Base-by-base conservation (phyloP, 2,329 filamentous ascomycete genomes). In the Alternaria brassicicola region DNA sequence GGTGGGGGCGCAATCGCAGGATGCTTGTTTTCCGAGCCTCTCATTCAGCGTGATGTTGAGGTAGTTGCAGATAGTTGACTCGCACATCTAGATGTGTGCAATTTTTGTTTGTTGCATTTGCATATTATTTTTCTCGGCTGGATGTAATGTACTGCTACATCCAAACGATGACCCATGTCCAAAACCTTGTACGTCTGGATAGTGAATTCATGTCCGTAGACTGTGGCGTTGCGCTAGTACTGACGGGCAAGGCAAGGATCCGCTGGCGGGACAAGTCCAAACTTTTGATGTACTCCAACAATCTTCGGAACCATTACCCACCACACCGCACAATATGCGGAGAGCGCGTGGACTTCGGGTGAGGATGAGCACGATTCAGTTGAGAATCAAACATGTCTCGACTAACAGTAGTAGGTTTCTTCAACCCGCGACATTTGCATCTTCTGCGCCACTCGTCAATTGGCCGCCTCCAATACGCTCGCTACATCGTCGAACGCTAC, bases 391-490 rank as follows among this genome's bases (percentile, higher is more conserved):
- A 43, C n/a, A 48, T 28, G 50, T 47, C 30, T 25, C n/a, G 26
- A 35, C 55, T 66, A 41, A 61, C 45, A 38, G 21, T 28, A 28
- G 26, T 35, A 78, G 76, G 69, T 68, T 15, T 71, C 73, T 33
- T 69, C 74, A 28, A 68, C 74, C 59, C 75, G 74, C 62, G 68
- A 76, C 52, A 64, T 78, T 47, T 78, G 76, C 66, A 62, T 76
- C 64, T 76, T 78, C 50, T 78, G 76, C 70, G 74, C 76, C 68
- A 71, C 72, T 56, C 71, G 73, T 41, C 73, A 74, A 65, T 47
- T 69, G 45, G 63, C 68, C 52, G 59, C 61, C 25, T 62, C 64
- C 49, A 66, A 67, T 47, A 39, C 57, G 13, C 63, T 59, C 26
- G 50, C 53, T 45, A 21, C 68, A 17, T 58, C 57, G 12, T 48